Conservation (phyloP, 2,329 filamentous ascomycete species). For the Apiospora pterosperma region DNA sequence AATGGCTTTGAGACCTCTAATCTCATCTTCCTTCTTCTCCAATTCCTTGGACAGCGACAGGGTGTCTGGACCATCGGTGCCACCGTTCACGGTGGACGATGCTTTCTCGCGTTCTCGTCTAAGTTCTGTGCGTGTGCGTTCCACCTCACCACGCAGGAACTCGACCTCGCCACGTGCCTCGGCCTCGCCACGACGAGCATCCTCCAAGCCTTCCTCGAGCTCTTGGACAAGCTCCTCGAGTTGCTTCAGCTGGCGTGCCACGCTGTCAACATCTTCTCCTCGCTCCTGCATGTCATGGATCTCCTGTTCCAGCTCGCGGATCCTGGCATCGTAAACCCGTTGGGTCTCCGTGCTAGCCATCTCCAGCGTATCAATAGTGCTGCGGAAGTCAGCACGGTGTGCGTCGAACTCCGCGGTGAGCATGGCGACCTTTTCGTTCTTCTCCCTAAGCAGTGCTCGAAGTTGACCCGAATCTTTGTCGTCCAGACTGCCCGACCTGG, state of each 20-base stretch:
- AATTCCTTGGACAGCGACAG: slow-evolving; percentile 66
- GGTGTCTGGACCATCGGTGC: slow-evolving; percentile 34
- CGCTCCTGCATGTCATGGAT: slow-evolving; percentile 78
- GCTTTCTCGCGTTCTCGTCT: slow-evolving; percentile 84
- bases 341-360: slow-evolving; percentile 94
- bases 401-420: slow-evolving; percentile 93
- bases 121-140: slow-evolving; percentile 83
- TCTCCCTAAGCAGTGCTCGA: slow-evolving; percentile 80
- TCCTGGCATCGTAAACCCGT: slow-evolving; percentile 90
- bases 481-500: slow-evolving; percentile 49
- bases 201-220: slow-evolving; percentile 92
- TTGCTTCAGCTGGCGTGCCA: slow-evolving; percentile 89
- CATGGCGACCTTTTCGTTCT: slow-evolving; percentile 94
- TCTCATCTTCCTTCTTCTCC: slow-evolving; percentile 95
- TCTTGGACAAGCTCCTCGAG: slow-evolving; percentile 95
- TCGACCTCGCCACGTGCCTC: slow-evolving; percentile 95
- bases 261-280: slow-evolving; percentile 84
- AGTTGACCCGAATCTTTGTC: slow-evolving; percentile 74
- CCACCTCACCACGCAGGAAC: slow-evolving; percentile 90
- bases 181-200: slow-evolving; percentile 88
- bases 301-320: slow-evolving; percentile 81
- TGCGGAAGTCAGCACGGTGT: slow-evolving; percentile 92
- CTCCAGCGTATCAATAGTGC: slow-evolving; percentile 94
- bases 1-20: slow-evolving; percentile 93
- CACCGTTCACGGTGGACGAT: slow-evolving; percentile 55